Base-by-base conservation (phyloP, 768 basidiomycete species). In the Sutorius australiensis region DNA sequence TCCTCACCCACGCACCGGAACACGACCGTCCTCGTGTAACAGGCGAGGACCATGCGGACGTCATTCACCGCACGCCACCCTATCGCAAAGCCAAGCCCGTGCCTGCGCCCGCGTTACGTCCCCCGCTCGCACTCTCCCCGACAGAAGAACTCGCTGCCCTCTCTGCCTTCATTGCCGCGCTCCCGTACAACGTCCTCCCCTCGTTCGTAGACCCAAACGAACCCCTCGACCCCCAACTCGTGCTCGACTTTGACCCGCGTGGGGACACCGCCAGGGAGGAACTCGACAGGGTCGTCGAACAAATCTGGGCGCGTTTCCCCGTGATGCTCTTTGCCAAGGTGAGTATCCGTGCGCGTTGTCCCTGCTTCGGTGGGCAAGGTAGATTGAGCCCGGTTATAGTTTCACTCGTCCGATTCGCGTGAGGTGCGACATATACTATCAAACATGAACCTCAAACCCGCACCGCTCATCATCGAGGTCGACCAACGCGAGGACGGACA, bases 211-310 rank as follows among this genome's bases (percentile, higher is more conserved):
- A 92, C 61, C 86, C 90, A 0, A 60, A 75, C 11, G 57, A 60
- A 11, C 80, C 88, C 8, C 81, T 92, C 53, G 89, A 92, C 66
- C 88, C 91, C 4, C 80, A 89, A 61, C 80, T 92, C 51, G 79
- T 93, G 5, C 77, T 93, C 38, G 90, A 89, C 61, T 93, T 92
- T 65, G 89, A 92, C 64, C 86, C 87, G 0, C 80, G 83, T n/a
- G 74, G 80, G 39, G 71, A 79, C 3, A 76, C 78, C 13, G 87
- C 88, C 1, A 60, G 64, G 17, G 78, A 81, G 32, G 88, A 91
- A 66, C 72, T 91, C 31, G 65, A 70, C 32, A 72, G 73, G 1
- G 74, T 91, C 65, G 78, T 84, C 7, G 70, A 76, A 1, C 82
- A 88, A 30, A 81, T 87, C 1, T 92, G 90, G 90, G 60, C 76